These are phyloP conservation scores for Calonectria pseudoturangicola DNA, from an alignment of 2,329 filamentous ascomycete genomes.

Conservation along the genomic window DNA sequence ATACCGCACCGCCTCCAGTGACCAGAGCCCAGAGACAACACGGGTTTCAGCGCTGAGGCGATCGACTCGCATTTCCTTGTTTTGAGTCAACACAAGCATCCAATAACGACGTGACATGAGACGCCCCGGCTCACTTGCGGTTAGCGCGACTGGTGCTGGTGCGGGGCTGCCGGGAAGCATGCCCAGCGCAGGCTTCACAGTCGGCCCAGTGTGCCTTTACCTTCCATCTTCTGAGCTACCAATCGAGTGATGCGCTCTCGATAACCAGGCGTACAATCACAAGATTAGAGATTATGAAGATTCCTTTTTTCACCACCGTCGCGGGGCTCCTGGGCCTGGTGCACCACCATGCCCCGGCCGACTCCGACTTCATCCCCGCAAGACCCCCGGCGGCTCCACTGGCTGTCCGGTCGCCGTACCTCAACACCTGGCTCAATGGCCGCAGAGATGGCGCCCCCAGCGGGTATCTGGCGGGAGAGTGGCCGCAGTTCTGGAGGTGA, in stretches of 20 bases:
- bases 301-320: not conserved
- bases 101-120: not conserved
- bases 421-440: conserved; percentile 81
- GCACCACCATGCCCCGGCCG: conserved; percentile 30
- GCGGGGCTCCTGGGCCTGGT: conserved; percentile 7
- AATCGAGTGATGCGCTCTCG: not conserved
- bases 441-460: conserved; percentile 78
- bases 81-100: conserved; percentile 5
- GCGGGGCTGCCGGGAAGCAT: conserved; percentile 17
- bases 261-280: not conserved
- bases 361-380: conserved; percentile 77
- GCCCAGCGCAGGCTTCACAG: not conserved
- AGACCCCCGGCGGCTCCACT: conserved; percentile 82
- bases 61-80: conserved; percentile 4
- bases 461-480: conserved; percentile 80
- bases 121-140: not conserved
- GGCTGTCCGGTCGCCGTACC: conserved; percentile 84
- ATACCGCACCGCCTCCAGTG: too few relatives aligned
- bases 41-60: too few relatives aligned
- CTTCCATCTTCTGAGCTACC: conserved; percentile 1
- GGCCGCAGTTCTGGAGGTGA: conserved; percentile 82
- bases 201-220: not conserved
- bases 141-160: not conserved
- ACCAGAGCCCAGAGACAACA: too few relatives aligned
- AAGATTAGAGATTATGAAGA: not conserved